A percentile compares a stretch with the other conserved stretches of the same genome.
These are phyloP conservation scores for Croton setiger DNA, from an alignment of 441 rosid species.

Conservation along the genomic window DNA sequence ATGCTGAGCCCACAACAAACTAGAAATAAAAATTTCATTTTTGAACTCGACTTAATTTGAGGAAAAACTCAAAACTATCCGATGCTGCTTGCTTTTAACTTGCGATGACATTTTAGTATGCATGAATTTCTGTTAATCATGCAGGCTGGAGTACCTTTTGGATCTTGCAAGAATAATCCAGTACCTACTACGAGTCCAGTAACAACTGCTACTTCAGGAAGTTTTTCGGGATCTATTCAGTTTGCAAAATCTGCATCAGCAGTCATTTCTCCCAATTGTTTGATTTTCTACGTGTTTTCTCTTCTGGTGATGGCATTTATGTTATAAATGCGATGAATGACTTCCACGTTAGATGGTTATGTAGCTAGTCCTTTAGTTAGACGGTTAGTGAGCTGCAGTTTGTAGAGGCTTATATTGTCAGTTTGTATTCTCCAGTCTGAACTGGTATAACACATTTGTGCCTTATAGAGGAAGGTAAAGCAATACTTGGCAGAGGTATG, in stretches of 20 bases:
- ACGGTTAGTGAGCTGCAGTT: constrained; percentile 14
- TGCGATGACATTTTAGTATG: background rate
- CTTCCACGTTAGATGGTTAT: constrained; percentile 21
- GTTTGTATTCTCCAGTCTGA: constrained; percentile 22
- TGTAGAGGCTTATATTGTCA: constrained; percentile 22
- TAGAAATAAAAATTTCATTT: no score
- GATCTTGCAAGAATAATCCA: constrained; percentile 71
- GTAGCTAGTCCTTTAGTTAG: constrained; percentile 17
- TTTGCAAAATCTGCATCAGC: constrained; percentile 58
- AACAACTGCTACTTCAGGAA: constrained; percentile 47
- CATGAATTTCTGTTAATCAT: constrained; percentile 14
- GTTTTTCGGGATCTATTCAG: constrained; percentile 86
- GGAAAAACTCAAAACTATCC: background rate
- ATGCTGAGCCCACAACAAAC: no score
- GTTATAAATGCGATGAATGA: constrained; percentile 15
- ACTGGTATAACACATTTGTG: constrained; percentile 25
- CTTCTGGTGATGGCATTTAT: constrained; percentile 37
- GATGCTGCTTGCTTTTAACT: background rate
- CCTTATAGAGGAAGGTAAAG: constrained; percentile 25
- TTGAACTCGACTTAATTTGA: background rate
- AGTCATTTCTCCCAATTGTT: constrained; percentile 30
- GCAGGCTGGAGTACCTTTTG: constrained; percentile 82
- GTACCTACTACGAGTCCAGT: constrained; percentile 47
- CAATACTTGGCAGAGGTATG: constrained; percentile 26
- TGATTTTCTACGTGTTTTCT: constrained; percentile 35